phyloP scores from a whole-genome alignment of 495 filamentous ascomycete species.

The Aeminium ludgeri region DNA sequence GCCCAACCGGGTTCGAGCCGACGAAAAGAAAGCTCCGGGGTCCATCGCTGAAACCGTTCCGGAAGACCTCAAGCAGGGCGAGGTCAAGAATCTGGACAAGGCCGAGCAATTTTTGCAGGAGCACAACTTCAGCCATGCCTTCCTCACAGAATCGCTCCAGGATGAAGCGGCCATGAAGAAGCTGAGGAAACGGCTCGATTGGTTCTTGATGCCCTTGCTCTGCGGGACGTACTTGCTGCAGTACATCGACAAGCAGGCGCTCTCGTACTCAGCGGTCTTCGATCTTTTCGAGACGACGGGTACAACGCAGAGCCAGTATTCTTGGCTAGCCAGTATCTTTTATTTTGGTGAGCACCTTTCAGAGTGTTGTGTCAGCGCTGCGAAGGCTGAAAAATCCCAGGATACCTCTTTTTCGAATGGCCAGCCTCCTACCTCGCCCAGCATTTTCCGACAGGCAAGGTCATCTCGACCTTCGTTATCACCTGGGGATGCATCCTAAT shows the following conservation, averaged over 20 bases:
- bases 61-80: not conserved
- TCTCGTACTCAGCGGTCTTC: not conserved
- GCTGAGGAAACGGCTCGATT: not conserved
- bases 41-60: not conserved
- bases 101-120: not conserved
- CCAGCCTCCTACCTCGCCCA: not conserved
- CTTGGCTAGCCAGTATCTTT: not conserved
- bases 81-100: not conserved
- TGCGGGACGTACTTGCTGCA: not conserved
- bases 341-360: not conserved
- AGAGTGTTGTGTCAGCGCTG: not conserved
- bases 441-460: not conserved
- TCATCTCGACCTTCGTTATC: not conserved
- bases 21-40: not conserved
- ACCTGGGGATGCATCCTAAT: conserved; percentile 28
- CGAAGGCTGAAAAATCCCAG: not conserved
- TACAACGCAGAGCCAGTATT: not conserved
- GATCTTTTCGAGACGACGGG: not conserved
- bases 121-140: not conserved
- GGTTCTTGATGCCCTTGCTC: not conserved
- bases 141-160: not conserved
- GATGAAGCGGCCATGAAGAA: not conserved
- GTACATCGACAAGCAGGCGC: not conserved
- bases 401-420: not conserved
- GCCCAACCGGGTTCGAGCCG: not conserved